Evolutionary conservation across 345 rosid genomes (phyloP), one percentile per base, ranked within the genome.

Genomic region (Acer negundo): DNA sequence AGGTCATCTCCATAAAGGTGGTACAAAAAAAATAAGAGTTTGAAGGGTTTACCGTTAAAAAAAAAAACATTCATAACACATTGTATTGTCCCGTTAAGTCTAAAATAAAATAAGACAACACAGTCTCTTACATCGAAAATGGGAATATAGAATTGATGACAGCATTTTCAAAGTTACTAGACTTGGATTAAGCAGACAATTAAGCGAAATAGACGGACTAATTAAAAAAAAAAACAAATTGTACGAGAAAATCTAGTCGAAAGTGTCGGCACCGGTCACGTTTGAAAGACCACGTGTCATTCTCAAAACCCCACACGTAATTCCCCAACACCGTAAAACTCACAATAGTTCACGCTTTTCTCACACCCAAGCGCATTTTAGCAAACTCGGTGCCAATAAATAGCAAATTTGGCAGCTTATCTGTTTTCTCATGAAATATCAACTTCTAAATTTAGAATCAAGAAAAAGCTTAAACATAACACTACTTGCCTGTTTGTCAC

Each of bases 321-420:
- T 23, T 19, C 17, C 12, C 23, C 10, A 9, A 8, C 70, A 28
- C 44, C 0, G 2, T 28, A 28, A 40, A 40, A 40, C 44, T 17
- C 0, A 24, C 66, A 84, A 81, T 70, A 69, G 55, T 77, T 79
- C 83, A 75, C 84, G 83, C 78, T 74, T 61, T 46, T 17, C n/a
- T 17, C 51, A 17, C 26, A 40, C 38, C 22, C 20, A 11, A 20
- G 86, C 82, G 80, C 76, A 84, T 63, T 75, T 64, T 84, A 84
- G 86, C 84, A 70, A 38, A 42, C 12, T 4, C 31, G 65, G 80
- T 78, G 75, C 40, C 17, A 22, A 2, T 56, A 62, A 13, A 49
- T 19, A 10, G 26, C 46, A 53, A 53, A 26, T 31, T 53, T 70
- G 46, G 6, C 74, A 1, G 51, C 10, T 12, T 2, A 11, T 38